Conservation (phyloP, 1,284 basidiomycete species). For the Somion occarium region DNA sequence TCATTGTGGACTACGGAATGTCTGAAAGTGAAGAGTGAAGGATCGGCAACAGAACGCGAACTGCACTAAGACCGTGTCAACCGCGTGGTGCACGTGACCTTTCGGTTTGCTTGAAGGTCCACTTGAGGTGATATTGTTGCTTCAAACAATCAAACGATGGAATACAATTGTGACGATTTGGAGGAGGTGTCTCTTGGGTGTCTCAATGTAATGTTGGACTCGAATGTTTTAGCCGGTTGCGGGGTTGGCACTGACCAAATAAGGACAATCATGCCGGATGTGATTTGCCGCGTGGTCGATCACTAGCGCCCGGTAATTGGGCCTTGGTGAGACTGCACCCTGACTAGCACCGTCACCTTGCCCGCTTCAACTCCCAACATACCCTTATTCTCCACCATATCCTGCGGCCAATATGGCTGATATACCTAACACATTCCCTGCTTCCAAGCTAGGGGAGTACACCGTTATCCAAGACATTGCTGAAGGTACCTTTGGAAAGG, state of each 20-base stretch:
- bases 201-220: too few relatives aligned
- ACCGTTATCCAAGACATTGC: slow-evolving; percentile 73
- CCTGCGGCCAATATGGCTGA: slow-evolving; percentile 3
- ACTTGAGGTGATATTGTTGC: too few relatives aligned
- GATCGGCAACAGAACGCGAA: neutral
- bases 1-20: neutral
- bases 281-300: neutral
- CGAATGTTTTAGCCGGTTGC: too few relatives aligned
- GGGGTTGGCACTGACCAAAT: too few relatives aligned
- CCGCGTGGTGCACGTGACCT: neutral
- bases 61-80: neutral
- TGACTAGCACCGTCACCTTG: neutral
- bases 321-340: neutral
- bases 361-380: neutral
- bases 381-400: too few relatives aligned
- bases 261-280: too few relatives aligned
- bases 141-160: too few relatives aligned
- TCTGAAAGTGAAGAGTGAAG: neutral
- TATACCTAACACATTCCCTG: slow-evolving; percentile 28
- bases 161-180: too few relatives aligned
- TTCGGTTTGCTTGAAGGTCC: too few relatives aligned
- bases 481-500: slow-evolving; percentile 95
- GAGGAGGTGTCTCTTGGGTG: too few relatives aligned
- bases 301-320: neutral
- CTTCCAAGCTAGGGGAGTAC: slow-evolving; percentile 76